Evolutionary conservation across 306 rosid species (phyloP).

Genomic region (Gastrolobium villosum): DNA sequence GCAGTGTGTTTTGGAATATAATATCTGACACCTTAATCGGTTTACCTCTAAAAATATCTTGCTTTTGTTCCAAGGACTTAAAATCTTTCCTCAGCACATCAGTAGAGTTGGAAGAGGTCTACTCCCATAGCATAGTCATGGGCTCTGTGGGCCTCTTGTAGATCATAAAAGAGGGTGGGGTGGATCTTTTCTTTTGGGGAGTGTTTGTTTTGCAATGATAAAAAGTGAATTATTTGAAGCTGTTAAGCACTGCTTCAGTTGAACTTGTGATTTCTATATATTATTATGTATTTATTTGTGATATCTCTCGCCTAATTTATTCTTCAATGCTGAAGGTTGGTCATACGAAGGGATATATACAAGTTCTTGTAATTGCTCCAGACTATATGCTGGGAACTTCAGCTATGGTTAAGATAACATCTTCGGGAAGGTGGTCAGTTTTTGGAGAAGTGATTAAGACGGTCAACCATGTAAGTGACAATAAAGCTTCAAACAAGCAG

Average conservation of each 20-base stretch:
- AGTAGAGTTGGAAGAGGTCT: conserved; percentile 23
- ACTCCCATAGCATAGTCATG: background rate
- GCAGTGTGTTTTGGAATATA: background rate
- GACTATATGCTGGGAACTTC: conserved; percentile 88
- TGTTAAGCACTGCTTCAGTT: conserved; percentile 30
- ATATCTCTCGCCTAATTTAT: conserved; percentile 42
- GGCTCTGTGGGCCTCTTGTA: conserved; percentile 4
- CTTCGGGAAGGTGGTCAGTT: conserved; percentile 96
- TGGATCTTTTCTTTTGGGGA: conserved; percentile 1
- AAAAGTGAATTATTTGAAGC: conserved; percentile 43
- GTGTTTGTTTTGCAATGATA: background rate
- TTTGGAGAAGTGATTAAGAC: conserved; percentile 88
- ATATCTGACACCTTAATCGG: conserved; percentile 2
- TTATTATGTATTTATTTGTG: conserved; percentile 15
- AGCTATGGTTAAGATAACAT: conserved; percentile 81
- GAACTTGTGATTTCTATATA: conserved; percentile 24
- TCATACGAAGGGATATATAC: conserved; percentile 95
- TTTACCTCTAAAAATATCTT: background rate
- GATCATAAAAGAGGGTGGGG: background rate
- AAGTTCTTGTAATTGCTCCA: conserved; percentile 82
- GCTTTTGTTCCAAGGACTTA: conserved; percentile 2
- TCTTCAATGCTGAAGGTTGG: conserved; percentile 77
- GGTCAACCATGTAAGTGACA: conserved; percentile 49
- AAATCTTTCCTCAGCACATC: conserved; percentile 16
- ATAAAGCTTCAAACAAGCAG: conserved; percentile 48